Evolutionary conservation across 1,284 basidiomycete species (phyloP).

Genomic region (Tremellales sp.): DNA sequence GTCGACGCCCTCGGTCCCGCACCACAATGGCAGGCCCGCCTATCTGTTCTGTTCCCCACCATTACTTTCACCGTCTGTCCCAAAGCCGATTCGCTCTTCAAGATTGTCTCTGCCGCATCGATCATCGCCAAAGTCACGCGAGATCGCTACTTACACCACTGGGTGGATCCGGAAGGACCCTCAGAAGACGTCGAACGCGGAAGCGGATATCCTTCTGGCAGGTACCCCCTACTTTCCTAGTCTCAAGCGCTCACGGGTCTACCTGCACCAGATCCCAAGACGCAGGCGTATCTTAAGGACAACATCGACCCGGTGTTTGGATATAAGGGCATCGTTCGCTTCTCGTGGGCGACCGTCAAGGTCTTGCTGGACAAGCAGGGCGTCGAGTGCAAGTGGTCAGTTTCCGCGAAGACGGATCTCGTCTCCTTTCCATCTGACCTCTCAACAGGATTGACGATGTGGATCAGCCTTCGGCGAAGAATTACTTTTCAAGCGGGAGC

Average conservation of each 20-base stretch:
- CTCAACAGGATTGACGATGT: slow-evolving; percentile 66
- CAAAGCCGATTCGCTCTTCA: slow-evolving; percentile 93
- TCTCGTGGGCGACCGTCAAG: slow-evolving; percentile 94
- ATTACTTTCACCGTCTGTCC: slow-evolving; percentile 83
- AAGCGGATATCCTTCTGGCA: slow-evolving; percentile 85
- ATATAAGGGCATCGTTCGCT: slow-evolving; percentile 83
- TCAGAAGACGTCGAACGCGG: slow-evolving; percentile 52
- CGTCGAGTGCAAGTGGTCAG: slow-evolving; percentile 73
- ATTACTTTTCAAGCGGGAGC: slow-evolving; percentile 65
- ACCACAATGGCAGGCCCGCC: slow-evolving; percentile 73
- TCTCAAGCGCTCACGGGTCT: not conserved
- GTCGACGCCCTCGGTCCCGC: slow-evolving; percentile 93
- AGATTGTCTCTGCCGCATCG: slow-evolving; percentile 93
- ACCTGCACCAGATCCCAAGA: slow-evolving; percentile 71
- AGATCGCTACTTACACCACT: slow-evolving; percentile 82
- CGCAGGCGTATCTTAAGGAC: slow-evolving; percentile 75
- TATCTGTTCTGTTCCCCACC: slow-evolving; percentile 72
- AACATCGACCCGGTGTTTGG: slow-evolving; percentile 87
- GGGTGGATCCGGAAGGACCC: slow-evolving; percentile 56
- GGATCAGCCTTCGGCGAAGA: slow-evolving; percentile 66
- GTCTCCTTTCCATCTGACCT: not conserved
- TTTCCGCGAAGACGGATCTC: slow-evolving; percentile 1
- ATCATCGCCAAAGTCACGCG: slow-evolving; percentile 93
- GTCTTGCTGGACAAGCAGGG: slow-evolving; percentile 76
- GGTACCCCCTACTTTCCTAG: slow-evolving; percentile 11